Percentiles rank a stretch among this genome's conserved stretches.
These are phyloP conservation scores for Ajuga chamaepitys DNA, from an alignment of 257 asterid genomes.

Conservation along the genomic window DNA sequence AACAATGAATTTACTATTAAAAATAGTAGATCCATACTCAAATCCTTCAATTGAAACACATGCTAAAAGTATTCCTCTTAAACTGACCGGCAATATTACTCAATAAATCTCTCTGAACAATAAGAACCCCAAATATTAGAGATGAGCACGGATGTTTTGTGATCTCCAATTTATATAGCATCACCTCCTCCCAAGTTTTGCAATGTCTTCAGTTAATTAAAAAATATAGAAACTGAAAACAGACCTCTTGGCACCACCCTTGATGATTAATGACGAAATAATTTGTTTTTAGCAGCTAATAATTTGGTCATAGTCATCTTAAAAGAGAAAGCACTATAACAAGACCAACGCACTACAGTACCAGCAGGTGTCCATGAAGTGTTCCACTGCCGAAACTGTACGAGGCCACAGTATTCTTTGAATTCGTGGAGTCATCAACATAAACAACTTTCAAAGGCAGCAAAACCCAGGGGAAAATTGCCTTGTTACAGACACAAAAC, in stretches of 20 bases:
- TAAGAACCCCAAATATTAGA: neutral
- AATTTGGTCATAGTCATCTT: neutral
- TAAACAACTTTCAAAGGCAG: conserved; percentile 81
- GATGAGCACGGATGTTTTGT: neutral
- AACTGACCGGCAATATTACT: neutral
- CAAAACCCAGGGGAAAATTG: conserved; percentile 81
- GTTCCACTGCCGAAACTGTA: conserved; percentile 90
- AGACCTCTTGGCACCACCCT: neutral
- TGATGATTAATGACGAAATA: neutral
- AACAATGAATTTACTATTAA: no score
- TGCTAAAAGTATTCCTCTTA: neutral
- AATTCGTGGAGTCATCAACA: conserved; percentile 41
- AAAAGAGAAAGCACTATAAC: neutral
- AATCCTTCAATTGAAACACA: no score
- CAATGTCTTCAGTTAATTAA: neutral
- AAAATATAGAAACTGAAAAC: neutral
- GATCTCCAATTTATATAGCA: neutral
- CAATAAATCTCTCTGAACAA: neutral
- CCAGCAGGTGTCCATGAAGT: conserved; percentile 89
- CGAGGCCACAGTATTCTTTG: conserved; percentile 37
- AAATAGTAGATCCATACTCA: no score
- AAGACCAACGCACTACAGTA: conserved; percentile 11
- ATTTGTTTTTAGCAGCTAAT: neutral
- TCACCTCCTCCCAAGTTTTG: neutral
- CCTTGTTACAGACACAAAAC: conserved; percentile 82